A percentile compares a stretch with the other conserved stretches of the same genome.
Evolutionary conservation across 2,329 filamentous ascomycete genomes (phyloP).

Genomic region (Cucurbitaria berberidis): DNA sequence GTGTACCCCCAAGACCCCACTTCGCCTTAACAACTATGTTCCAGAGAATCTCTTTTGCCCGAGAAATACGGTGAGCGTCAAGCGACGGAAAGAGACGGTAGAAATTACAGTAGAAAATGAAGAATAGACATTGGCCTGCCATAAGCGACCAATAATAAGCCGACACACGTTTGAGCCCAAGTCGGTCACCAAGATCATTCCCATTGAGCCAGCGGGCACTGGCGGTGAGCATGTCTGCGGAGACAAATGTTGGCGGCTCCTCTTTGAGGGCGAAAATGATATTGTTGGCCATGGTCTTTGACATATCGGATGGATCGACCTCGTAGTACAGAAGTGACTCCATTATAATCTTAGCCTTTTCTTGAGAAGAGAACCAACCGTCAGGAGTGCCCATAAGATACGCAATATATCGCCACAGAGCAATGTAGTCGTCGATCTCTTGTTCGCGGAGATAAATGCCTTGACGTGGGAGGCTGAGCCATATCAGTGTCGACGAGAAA

Average conservation of each 20-base stretch:
- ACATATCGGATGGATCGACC: conserved; percentile 68
- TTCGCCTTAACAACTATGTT: conserved; percentile 68
- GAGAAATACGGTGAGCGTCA: conserved; percentile 60
- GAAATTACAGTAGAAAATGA: conserved; percentile 62
- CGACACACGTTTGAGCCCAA: conserved; percentile 64
- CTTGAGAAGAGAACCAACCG: conserved; percentile 62
- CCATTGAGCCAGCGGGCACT: conserved; percentile 75
- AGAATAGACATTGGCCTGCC: conserved; percentile 70
- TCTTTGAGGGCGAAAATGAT: conserved; percentile 72
- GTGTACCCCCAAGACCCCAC: conserved; percentile 65
- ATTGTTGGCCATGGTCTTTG: conserved; percentile 72
- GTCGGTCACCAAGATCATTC: conserved; percentile 62
- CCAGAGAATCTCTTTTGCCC: conserved; percentile 62
- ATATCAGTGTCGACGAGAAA: conserved; percentile 73
- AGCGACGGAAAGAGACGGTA: conserved; percentile 58
- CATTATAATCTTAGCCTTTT: conserved; percentile 66
- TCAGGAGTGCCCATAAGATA: conserved; percentile 74
- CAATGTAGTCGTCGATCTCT: conserved; percentile 73
- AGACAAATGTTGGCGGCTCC: conserved; percentile 69
- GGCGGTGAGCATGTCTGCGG: conserved; percentile 70
- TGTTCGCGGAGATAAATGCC: conserved; percentile 68
- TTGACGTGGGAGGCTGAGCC: conserved; percentile 72
- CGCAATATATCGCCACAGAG: conserved; percentile 77
- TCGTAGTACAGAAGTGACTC: conserved; percentile 72
- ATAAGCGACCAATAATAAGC: conserved; percentile 66